A percentile compares a stretch with the other conserved stretches of the same genome.
phyloP scores from a whole-genome alignment of 495 filamentous ascomycete genomes.

The Neurospora sp. region DNA sequence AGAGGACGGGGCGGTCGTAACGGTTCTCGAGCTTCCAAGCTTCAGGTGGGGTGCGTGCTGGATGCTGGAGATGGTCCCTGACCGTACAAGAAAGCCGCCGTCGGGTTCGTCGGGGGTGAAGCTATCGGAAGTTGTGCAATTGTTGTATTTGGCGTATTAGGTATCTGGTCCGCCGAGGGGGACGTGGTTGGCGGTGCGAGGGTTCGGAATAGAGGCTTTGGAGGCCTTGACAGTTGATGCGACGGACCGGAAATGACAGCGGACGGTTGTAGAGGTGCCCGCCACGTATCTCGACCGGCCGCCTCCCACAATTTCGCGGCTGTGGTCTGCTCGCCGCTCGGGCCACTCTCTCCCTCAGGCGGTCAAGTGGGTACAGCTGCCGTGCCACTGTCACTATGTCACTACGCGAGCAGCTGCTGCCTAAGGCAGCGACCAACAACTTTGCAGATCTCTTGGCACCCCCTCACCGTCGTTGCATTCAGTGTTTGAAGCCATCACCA shows the following conservation, averaged over 20 bases:
- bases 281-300: conserved; percentile 23
- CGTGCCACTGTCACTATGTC: neutral
- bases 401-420: neutral
- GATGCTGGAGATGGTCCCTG: conserved; percentile 2
- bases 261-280: conserved; percentile 11
- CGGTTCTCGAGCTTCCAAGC: conserved; percentile 10
- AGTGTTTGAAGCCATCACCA: neutral
- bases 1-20: neutral
- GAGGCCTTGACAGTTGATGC: neutral
- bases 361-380: neutral
- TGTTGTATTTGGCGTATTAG: neutral
- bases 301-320: conserved; percentile 23
- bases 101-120: neutral
- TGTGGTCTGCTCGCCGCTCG: conserved; percentile 16
- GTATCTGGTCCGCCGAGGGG: neutral
- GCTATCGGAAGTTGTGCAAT: conserved; percentile 1
- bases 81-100: conserved; percentile 6
- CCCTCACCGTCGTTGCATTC: neutral
- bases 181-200: neutral
- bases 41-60: conserved; percentile 15
- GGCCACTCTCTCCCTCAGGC: neutral
- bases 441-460: neutral
- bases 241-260: neutral
- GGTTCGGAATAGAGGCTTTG: neutral
- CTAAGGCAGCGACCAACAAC: neutral